Base-by-base conservation (phyloP, 805 yeast genomes). In the Komagataella pastoris region DNA sequence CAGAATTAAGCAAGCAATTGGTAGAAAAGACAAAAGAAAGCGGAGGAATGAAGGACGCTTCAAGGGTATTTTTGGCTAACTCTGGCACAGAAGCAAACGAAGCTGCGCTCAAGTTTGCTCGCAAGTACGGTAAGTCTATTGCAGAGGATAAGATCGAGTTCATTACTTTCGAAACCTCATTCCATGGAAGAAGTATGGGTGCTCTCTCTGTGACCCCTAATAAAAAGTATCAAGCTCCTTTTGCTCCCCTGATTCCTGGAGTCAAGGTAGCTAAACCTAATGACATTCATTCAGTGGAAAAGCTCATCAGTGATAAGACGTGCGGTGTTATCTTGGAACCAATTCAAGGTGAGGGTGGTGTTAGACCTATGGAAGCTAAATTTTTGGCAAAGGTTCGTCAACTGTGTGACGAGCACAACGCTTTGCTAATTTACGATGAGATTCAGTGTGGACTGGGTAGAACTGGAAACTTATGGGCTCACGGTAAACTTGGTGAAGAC, bases 311-410 rank as follows among this genome's bases (percentile, higher is more conserved):
- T 55, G 81, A 77, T 3, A 79, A 80, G 56, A 83, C 90, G 1
- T 88, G 96, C 59, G 99, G 90, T 51, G 93, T 93, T 30, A 93
- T 93, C 52, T 82, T 93, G 44, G 99, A 93, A 69, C 99, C 99
- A 19, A 83, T 93, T 54, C 99, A 93, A 72, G 99, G 98, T 58
- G 99, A 91, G 70, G 98, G 99, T 53, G 99, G 99, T 53, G 83
- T 91, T 17, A 80, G 81, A 61, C 80, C 83, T 18, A 77, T 88
- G 53, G 73, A 77, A 44, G 58, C 67, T 0, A 86, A 81, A 47
- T 89, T 87, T 62, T 72, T 91, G 55, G 62, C 72, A 3, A 80
- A 79, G 49, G 70, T 91, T 63, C 82, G 84, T 58, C 66, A 77
- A 59, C 67, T 85, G 52, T 88, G 97, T 64, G 69, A 71, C 52